These are phyloP conservation scores for Lipomyces kockii DNA, from an alignment of 805 yeast genomes.

Conservation along the genomic window DNA sequence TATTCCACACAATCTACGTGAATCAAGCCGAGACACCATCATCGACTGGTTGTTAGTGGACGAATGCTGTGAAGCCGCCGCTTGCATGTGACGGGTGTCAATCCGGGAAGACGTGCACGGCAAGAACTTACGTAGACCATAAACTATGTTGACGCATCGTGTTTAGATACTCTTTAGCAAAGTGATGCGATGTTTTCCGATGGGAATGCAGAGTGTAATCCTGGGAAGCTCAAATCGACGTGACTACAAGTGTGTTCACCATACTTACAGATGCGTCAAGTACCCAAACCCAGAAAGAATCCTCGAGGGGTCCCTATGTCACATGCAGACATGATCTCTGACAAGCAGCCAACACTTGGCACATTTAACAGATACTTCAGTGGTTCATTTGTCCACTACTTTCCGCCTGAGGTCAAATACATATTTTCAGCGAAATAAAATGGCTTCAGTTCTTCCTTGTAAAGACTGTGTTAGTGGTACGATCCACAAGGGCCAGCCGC, in stretches of 20 bases:
- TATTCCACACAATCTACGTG: background rate
- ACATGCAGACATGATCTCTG: background rate
- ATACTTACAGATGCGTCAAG: too few relatives aligned
- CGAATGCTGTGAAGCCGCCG: background rate
- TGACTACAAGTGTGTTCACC: too few relatives aligned
- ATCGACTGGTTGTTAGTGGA: background rate
- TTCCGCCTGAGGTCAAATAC: background rate
- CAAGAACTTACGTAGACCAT: background rate
- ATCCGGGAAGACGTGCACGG: background rate
- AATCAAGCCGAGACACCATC: too few relatives aligned
- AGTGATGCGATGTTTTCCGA: too few relatives aligned
- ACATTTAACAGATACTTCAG: background rate
- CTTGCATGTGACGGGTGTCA: background rate
- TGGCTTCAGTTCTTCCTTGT: conserved; percentile 15
- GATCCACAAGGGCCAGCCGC: conserved; percentile 13
- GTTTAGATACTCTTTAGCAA: too few relatives aligned
- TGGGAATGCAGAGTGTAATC: too few relatives aligned
- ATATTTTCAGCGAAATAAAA: background rate
- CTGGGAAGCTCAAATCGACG: too few relatives aligned
- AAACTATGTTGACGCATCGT: background rate
- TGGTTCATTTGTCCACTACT: background rate
- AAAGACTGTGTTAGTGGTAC: conserved; percentile 15
- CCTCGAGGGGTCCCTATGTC: background rate
- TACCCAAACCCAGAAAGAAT: background rate
- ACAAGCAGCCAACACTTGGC: background rate